Base-by-base conservation (phyloP, 768 basidiomycete species). In the Tephrocybe sp. region DNA sequence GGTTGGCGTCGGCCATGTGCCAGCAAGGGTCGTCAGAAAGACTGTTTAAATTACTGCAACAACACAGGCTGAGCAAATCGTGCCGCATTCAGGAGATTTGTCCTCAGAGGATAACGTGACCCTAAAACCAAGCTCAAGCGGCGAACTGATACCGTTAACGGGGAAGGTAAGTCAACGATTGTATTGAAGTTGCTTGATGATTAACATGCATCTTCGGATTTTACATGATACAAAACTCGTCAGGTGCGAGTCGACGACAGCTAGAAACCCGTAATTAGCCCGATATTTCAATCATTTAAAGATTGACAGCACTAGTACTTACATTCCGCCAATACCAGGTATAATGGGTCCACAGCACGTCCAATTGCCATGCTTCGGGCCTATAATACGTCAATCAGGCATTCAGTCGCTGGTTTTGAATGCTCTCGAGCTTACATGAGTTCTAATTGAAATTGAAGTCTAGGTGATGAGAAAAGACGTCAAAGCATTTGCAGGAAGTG, bases 311-410 rank as follows among this genome's bases (percentile, higher is more conserved):
- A 36, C 5, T 29, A 27, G 21, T 3, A 30, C 25, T 4, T 19
- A 43, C 42, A 31, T 43, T 43, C 42, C 42, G 10, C 42, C 42
- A 4, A 34, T 16, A 3, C 18, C 42, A 11, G 16, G n/a, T 30
- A 21, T 18, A 21, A 43, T 43, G 27, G 42, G 42, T 15, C 42
- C 42, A 31, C 42, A 43, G n/a, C 42, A 43, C n/a, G 41, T 42
- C 41, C 41, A 42, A 27, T 27, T 29, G 27, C 24, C 41, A 9
- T n/a, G 27, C n/a, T 15, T 25, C 27, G 41, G 41, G 22, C 39
- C 39, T 40, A n/a, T 11, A 40, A 40, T 5, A 29, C 27, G 11
- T 29, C 11, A 29, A 11, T n/a, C n/a, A n/a, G 11, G 11, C 11
- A 5, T 11, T 29, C 27, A 11, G 27, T 5, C 27, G 27, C 5